A percentile compares a stretch with the other conserved stretches of the same genome.
Conservation (phyloP, 306 rosid species). For the Datisca glomerata region DNA sequence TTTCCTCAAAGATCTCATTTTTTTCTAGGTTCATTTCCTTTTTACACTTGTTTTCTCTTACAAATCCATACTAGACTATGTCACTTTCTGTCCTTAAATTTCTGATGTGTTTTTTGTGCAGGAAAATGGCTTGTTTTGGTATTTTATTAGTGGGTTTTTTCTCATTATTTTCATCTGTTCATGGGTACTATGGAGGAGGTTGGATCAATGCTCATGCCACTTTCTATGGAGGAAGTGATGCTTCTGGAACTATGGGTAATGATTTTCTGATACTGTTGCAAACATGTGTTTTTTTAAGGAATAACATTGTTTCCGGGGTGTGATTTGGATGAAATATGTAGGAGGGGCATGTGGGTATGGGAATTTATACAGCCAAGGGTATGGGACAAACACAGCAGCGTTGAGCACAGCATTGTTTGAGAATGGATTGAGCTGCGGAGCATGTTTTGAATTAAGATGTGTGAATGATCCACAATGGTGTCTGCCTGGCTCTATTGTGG, state of each 20-base stretch:
- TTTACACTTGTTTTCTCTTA: background rate
- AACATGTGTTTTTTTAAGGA: no score
- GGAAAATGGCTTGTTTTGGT: slow-evolving; percentile 27
- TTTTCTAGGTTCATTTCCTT: background rate
- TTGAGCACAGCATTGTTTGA: slow-evolving; percentile 43
- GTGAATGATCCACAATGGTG: slow-evolving; percentile 51
- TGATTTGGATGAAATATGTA: no score
- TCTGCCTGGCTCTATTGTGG: slow-evolving; percentile 34
- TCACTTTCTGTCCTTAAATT: background rate
- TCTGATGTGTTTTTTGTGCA: background rate
- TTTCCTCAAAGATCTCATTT: slow-evolving; percentile 24
- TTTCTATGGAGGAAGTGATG: slow-evolving; percentile 62
- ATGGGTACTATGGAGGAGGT: slow-evolving; percentile 29
- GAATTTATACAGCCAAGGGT: slow-evolving; percentile 50
- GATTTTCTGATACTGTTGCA: no score
- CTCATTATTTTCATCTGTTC: slow-evolving; percentile 13
- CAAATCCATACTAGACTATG: background rate
- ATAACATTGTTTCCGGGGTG: no score
- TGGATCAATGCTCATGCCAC: slow-evolving; percentile 64
- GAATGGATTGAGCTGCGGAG: slow-evolving; percentile 53
- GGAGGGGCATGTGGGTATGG: slow-evolving; percentile 74
- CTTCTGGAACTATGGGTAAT: slow-evolving; percentile 66
- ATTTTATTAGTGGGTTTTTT: slow-evolving; percentile 19
- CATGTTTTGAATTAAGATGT: slow-evolving; percentile 42
- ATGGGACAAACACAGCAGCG: slow-evolving; percentile 50